Conservation (phyloP, 805 yeast species). For the Brettanomyces anomalus region DNA sequence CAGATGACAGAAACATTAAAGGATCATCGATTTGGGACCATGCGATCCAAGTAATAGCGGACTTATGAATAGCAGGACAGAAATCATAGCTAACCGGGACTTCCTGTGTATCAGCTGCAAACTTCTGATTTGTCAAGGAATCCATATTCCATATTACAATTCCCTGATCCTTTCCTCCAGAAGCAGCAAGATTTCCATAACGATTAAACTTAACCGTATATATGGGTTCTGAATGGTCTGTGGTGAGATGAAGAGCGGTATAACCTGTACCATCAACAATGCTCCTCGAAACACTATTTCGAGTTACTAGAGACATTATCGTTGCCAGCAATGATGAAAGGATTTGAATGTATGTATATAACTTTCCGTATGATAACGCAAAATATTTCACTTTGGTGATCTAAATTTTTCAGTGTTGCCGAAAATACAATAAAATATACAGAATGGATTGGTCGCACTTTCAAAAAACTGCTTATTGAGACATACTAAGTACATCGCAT, state of each 20-base stretch:
- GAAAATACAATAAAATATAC: too few species aligned
- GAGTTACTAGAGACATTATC: too few species aligned
- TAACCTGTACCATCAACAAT: too few species aligned
- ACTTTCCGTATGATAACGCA: too few species aligned
- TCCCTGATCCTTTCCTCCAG: slow-evolving; percentile 54
- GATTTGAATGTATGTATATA: too few species aligned
- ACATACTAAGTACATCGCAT: too few species aligned
- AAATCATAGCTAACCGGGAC: slow-evolving; percentile 7
- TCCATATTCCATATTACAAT: slow-evolving; percentile 25
- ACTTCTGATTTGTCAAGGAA: not conserved
- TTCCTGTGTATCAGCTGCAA: slow-evolving; percentile 1
- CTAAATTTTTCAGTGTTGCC: too few species aligned
- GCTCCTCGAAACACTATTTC: too few species aligned
- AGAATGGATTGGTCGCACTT: too few species aligned
- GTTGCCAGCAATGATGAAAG: too few species aligned
- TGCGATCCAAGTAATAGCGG: slow-evolving; percentile 50
- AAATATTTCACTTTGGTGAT: too few species aligned
- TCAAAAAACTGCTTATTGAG: too few species aligned
- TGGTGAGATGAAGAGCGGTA: not conserved
- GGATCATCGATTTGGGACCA: slow-evolving; percentile 42
- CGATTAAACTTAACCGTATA: slow-evolving; percentile 42
- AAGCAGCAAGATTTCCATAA: slow-evolving; percentile 44
- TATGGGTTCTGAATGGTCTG: slow-evolving; percentile 35
- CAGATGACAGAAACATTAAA: slow-evolving; percentile 40
- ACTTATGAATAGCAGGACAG: slow-evolving; percentile 33